Conservation (phyloP, 208 protist species). For the Herpetomonas samuelpessoai region DNA sequence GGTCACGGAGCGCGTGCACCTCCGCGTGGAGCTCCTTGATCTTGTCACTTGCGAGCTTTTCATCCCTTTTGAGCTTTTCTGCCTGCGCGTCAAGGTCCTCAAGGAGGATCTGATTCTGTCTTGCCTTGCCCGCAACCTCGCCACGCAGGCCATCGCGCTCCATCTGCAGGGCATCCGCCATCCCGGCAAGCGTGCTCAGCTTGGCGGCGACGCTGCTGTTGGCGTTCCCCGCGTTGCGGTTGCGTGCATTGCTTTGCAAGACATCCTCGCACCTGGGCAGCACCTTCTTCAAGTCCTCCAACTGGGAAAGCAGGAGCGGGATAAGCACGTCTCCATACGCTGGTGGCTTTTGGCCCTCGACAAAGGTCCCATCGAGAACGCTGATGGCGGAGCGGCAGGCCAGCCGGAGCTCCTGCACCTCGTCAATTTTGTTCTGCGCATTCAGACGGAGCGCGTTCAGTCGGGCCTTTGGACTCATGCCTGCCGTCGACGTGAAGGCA, state of each 20-base stretch:
- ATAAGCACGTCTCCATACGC: conserved; percentile 40
- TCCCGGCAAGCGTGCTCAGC: conserved; percentile 29
- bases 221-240: background rate
- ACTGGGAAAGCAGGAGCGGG: conserved; percentile 34
- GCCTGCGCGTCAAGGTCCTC: conserved; percentile 12
- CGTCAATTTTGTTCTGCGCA: conserved; percentile 20
- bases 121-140: conserved; percentile 29
- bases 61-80: background rate
- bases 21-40: conserved; percentile 18
- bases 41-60: conserved; percentile 12
- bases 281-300: conserved; percentile 39
- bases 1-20: conserved; percentile 4
- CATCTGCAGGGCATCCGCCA: conserved; percentile 34
- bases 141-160: conserved; percentile 42
- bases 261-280: conserved; percentile 15
- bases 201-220: conserved; percentile 23
- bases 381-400: conserved; percentile 26
- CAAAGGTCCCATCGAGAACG: conserved; percentile 43
- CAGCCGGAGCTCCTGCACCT: conserved; percentile 43
- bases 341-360: conserved; percentile 15
- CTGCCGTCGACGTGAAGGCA: background rate
- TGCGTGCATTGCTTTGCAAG: conserved; percentile 7
- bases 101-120: conserved; percentile 31
- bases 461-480: background rate
- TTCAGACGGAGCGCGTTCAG: conserved; percentile 14